These are phyloP conservation scores for Debaryomyces singareniensis DNA, from an alignment of 1,139 yeast species.

Conservation along the genomic window DNA sequence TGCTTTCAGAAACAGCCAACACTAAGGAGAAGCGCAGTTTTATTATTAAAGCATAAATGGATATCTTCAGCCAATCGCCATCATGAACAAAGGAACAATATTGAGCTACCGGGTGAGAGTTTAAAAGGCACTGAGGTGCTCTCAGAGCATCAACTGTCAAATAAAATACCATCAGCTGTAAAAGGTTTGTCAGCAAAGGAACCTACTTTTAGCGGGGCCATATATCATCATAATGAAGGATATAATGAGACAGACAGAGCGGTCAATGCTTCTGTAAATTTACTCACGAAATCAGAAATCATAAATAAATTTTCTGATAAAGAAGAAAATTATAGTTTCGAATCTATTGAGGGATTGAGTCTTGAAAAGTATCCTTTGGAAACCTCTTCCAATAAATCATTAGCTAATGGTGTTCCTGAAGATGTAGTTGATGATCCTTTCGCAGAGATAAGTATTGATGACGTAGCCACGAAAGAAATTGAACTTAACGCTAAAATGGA, in stretches of 20 bases:
- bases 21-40: constrained; percentile 50
- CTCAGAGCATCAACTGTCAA: neutral
- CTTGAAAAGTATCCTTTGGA: neutral
- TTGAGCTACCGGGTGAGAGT: no score
- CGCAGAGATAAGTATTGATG: constrained; percentile 31
- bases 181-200: neutral
- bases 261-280: neutral
- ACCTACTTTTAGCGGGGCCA: constrained; percentile 14
- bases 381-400: neutral
- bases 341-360: constrained; percentile 2
- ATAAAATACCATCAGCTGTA: neutral
- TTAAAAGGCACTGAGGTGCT: neutral
- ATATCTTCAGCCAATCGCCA: constrained; percentile 15
- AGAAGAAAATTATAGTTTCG: constrained; percentile 15
- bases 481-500: constrained; percentile 42
- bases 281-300: constrained; percentile 21
- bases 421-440: constrained; percentile 34
- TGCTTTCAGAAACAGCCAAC: constrained; percentile 79
- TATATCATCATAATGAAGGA: constrained; percentile 26
- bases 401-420: constrained; percentile 4
- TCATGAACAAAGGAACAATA: constrained; percentile 2
- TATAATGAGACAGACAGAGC: constrained; percentile 19
- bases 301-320: constrained; percentile 25
- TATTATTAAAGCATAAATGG: constrained; percentile 62
- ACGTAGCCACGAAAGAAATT: constrained; percentile 38